These are phyloP conservation scores for Circinella minor DNA, from an alignment of 371 early-diverging fungal species.

Conservation along the genomic window DNA sequence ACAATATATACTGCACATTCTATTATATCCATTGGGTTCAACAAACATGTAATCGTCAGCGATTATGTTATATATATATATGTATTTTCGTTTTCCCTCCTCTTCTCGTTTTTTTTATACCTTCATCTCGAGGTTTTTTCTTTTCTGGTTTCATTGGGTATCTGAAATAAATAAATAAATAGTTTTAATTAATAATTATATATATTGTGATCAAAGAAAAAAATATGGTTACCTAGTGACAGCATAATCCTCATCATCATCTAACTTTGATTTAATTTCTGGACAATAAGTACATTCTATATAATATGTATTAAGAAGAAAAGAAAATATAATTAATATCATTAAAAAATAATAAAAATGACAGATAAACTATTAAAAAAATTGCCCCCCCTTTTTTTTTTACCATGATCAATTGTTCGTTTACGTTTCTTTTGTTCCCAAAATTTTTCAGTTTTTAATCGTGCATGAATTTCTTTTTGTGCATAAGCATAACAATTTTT, in stretches of 20 bases:
- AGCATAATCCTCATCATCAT: constrained; percentile 30
- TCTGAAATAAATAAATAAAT: constrained; percentile 18
- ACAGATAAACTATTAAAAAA: too few species aligned
- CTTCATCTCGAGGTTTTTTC: constrained; percentile 70
- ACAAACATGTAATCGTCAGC: background rate
- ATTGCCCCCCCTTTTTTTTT: background rate
- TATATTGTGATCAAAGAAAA: background rate
- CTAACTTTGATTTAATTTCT: constrained; percentile 28
- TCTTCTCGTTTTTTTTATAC: constrained; percentile 24
- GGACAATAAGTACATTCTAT: constrained; percentile 41
- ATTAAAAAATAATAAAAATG: too few species aligned
- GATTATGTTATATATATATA: background rate
- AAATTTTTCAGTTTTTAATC: constrained; percentile 26
- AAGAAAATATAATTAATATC: background rate
- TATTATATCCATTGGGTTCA: constrained; percentile 11
- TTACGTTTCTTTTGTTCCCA: constrained; percentile 31
- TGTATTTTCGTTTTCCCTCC: too few species aligned
- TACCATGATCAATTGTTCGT: constrained; percentile 35
- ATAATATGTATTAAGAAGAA: background rate
- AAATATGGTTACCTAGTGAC: constrained; percentile 37
- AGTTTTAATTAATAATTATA: constrained; percentile 23
- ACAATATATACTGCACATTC: constrained; percentile 70
- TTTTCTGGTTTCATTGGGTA: constrained; percentile 70
- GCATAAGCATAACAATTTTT: constrained; percentile 63
- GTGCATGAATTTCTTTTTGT: constrained; percentile 35